phyloP scores from a whole-genome alignment of 352 stramenopile genomes.

The Phytophthora aleatoria region DNA sequence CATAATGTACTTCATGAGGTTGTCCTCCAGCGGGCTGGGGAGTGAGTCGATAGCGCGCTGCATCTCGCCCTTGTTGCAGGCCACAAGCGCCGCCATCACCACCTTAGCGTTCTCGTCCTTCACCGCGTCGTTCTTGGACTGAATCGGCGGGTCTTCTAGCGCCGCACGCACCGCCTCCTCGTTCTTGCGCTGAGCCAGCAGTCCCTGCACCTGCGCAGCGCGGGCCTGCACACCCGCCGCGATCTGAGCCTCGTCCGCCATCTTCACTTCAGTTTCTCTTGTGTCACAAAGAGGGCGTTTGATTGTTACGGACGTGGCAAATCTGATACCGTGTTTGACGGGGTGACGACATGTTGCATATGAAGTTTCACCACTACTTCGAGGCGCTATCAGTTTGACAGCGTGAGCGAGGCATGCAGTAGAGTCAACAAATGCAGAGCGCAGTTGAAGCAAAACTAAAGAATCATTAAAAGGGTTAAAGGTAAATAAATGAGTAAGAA shows the following conservation, averaged over 20 bases:
- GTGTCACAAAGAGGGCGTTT: conserved; percentile 8
- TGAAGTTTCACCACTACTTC: background rate
- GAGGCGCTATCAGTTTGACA: background rate
- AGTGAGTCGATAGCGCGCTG: conserved; percentile 82
- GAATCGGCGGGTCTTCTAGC: conserved; percentile 74
- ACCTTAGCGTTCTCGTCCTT: conserved; percentile 83
- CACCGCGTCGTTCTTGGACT: conserved; percentile 61
- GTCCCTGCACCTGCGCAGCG: conserved; percentile 63
- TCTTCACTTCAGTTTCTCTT: conserved; percentile 31
- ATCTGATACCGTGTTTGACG: conserved; percentile 29
- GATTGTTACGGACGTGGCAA: conserved; percentile 13
- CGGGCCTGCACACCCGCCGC: conserved; percentile 61
- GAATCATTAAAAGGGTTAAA: background rate
- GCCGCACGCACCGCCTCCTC: conserved; percentile 79
- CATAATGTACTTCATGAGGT: conserved; percentile 91
- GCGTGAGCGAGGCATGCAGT: background rate
- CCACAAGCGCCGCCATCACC: conserved; percentile 71
- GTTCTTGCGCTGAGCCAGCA: conserved; percentile 80
- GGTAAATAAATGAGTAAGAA: background rate
- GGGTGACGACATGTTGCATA: background rate
- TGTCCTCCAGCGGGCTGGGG: conserved; percentile 69
- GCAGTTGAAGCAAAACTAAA: too few species aligned
- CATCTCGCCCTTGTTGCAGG: conserved; percentile 90
- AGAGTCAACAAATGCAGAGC: background rate
- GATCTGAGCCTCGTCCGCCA: conserved; percentile 68